Evolutionary conservation across 2,329 filamentous ascomycete species (phyloP).

Genomic region (Metarhizium album): DNA sequence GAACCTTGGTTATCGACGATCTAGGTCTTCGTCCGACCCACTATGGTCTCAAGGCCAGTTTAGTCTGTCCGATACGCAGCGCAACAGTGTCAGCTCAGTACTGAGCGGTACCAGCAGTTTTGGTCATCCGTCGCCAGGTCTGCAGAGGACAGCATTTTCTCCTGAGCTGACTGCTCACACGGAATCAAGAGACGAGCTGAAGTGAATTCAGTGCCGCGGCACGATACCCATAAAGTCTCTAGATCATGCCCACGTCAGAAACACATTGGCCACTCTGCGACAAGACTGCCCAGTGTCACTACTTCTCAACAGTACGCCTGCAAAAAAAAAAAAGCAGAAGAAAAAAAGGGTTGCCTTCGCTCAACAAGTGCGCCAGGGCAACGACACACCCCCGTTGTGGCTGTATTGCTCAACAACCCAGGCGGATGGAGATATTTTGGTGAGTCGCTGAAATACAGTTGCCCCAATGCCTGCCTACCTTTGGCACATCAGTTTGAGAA

Average conservation of each 20-base stretch:
- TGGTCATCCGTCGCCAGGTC: slow-evolving; percentile 24
- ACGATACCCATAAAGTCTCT: not conserved
- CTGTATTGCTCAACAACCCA: too few relatives aligned
- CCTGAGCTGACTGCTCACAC: slow-evolving; percentile 35
- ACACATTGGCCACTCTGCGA: too few relatives aligned
- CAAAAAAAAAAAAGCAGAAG: too few relatives aligned
- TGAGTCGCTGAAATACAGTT: too few relatives aligned
- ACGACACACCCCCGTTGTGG: too few relatives aligned
- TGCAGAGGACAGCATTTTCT: slow-evolving; percentile 30
- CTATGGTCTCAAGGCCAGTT: slow-evolving; percentile 31
- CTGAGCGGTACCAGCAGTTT: slow-evolving; percentile 17
- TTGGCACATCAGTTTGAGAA: too few relatives aligned
- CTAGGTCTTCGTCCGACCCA: slow-evolving; percentile 16
- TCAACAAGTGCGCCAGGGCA: too few relatives aligned
- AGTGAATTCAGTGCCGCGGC: not conserved
- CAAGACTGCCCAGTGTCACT: too few relatives aligned
- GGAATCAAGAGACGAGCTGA: slow-evolving; percentile 36
- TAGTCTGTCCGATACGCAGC: slow-evolving; percentile 15
- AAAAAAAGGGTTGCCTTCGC: too few relatives aligned
- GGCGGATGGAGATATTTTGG: too few relatives aligned
- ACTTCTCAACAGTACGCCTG: not conserved
- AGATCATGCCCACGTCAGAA: not conserved
- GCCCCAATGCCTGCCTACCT: too few relatives aligned
- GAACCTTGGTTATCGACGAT: slow-evolving; percentile 14
- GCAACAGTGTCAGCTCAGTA: slow-evolving; percentile 16